A percentile compares a stretch with the other conserved stretches of the same genome.
These are phyloP conservation scores for Pseudomonodictys pantanalensis DNA, from an alignment of 495 filamentous ascomycete genomes.

Conservation along the genomic window DNA sequence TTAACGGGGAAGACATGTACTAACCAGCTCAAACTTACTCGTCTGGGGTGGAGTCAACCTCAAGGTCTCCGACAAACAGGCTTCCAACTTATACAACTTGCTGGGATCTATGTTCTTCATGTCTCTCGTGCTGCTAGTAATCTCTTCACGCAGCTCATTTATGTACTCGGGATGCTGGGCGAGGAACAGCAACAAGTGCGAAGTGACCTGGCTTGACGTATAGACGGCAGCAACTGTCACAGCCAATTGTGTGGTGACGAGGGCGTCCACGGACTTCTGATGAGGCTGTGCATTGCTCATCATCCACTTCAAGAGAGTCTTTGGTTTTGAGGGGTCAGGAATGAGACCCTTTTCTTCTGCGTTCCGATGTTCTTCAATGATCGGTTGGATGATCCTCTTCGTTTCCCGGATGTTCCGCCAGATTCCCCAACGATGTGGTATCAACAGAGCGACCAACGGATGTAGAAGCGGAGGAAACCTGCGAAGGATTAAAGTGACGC, in stretches of 20 bases:
- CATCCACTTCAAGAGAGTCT: not conserved
- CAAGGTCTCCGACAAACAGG: not conserved
- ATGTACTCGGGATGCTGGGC: not conserved
- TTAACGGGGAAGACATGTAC: not conserved
- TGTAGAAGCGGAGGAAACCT: conserved; percentile 1
- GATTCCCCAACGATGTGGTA: not conserved
- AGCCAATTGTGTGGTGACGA: not conserved
- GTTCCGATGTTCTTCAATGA: not conserved
- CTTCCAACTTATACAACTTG: not conserved
- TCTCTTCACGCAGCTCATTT: not conserved
- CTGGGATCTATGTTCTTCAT: not conserved
- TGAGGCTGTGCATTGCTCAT: not conserved
- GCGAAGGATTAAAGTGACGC: not conserved
- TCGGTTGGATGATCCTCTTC: not conserved
- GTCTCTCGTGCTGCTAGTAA: not conserved
- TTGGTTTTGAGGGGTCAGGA: not conserved
- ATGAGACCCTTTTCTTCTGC: not conserved
- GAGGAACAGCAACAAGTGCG: not conserved
- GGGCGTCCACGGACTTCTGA: not conserved
- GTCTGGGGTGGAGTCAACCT: not conserved
- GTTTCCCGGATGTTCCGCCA: not conserved
- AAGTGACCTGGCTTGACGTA: conserved; percentile 1
- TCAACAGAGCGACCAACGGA: not conserved
- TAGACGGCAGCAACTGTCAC: not conserved
- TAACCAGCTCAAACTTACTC: not conserved